Evolutionary conservation across 257 asterid species (phyloP), one percentile per base, ranked within the genome.

Genomic region (Eucommia ulmoides): DNA sequence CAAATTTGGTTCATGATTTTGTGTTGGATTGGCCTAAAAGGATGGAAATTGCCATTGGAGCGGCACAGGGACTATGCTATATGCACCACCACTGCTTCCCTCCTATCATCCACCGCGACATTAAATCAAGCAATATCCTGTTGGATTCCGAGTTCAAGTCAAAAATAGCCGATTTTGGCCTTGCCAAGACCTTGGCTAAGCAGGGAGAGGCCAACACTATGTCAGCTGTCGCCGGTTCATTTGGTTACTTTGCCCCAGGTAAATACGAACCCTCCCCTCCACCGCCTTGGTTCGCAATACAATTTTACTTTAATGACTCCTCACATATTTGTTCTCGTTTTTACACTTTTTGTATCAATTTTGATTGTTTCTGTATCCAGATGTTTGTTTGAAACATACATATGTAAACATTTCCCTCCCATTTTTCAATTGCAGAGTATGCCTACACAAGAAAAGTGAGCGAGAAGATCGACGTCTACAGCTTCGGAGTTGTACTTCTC

Each of bases 201-300:
- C 59, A 53, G 19, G 82, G 72, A 26, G 78, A 61, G 51, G 69
- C 77, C 0, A 65, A 73, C 49, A 73, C 73, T 20, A 79, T 79
- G 64, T 78, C 88, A 8, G 68, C 61, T 6, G 67, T 82, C 41
- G 82, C 82, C 1, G 93, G 93, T 47, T 73, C 82, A 25, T 75
- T 78, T 45, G 88, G 93, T 54, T 81, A 81, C 45, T 70, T 81
- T 21, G 88, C 93, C 18, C 88, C 93, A 1, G 88, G 93, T 78
- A 62, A 41, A 52, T n/a, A n/a, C n/a, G n/a, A n/a, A n/a, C n/a
- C n/a, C n/a, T n/a, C n/a, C n/a, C n/a, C n/a, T n/a, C n/a, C n/a
- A n/a, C n/a, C n/a, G n/a, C n/a, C n/a, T n/a, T n/a, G n/a, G n/a
- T n/a, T n/a, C n/a, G n/a, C n/a, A n/a, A n/a, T n/a, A n/a, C n/a